Base-by-base conservation (phyloP, 2,329 filamentous ascomycete genomes). In the Endoconidiophora laricicola region DNA sequence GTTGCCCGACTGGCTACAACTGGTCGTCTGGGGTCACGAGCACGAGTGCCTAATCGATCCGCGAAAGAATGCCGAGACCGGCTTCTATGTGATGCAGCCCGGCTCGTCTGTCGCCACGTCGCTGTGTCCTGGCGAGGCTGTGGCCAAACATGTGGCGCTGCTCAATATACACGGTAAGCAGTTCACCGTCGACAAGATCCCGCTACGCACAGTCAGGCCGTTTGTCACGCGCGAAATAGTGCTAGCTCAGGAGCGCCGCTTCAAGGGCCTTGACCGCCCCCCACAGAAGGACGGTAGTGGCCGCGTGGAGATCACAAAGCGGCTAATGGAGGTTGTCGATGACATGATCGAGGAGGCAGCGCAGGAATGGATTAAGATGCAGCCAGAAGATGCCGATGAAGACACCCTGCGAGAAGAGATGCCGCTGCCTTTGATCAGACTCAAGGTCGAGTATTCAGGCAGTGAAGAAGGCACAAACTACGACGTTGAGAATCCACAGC, bases 101-200 rank as follows among this genome's bases (percentile, higher is more conserved):
- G 91, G 91, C 0, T 98, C 91, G 0, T 96, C 91, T 0, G 83
- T 98, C 0, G 91, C 90, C 0, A 98, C 91, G 1, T 96, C 91
- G 0, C 69, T 98, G 0, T 80, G 91, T 6, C 82, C 84, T 0
- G 88, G 88, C 24, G 91, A 98, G 65, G 85, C 91, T 0, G 86
- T 87, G 1, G 71, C 86, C 6, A 98, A 98, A 61, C 84, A 96
- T 51, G 85, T 96, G 5, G 81, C 87, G 1, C 82, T 98, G 18
- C 62, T 96, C 46, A 91, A 73, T 57, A 69, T 98, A 48, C 91
- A 80, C 0, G 90, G 88, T 6, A 84, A 79, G 53, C 76, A 88
- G 9, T 94, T 94, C 63, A 76, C 78, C 43, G 73, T 79, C 10
- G 82, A 94, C 55, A 81, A 86, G 46, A 80, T 94, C 46, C 79